Evolutionary conservation across 495 filamentous ascomycete genomes (phyloP).

Genomic region (Beverwykella pulmonaria): DNA sequence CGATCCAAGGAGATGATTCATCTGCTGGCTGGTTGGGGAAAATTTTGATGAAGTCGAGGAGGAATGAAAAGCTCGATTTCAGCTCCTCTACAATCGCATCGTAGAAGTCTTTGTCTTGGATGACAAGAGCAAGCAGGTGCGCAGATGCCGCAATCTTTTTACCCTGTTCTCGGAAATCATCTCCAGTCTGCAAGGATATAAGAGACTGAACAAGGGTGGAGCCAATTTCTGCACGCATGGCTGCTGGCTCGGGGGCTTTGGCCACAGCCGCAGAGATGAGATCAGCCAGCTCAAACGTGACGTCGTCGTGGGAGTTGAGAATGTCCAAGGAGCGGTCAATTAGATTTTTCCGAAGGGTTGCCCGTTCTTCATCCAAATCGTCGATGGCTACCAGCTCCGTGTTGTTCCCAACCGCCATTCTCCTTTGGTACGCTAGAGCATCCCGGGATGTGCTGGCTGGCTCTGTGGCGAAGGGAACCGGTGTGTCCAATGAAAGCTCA

Average conservation of each 20-base stretch:
- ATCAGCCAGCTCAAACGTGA: constrained; percentile 89
- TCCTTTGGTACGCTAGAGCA: constrained; percentile 16
- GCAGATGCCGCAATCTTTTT: constrained; percentile 92
- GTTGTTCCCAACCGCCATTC: constrained; percentile 35
- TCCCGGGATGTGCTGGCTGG: neutral
- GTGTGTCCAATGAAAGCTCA: neutral
- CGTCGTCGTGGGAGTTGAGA: constrained; percentile 79
- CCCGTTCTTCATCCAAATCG: constrained; percentile 78
- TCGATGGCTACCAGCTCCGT: constrained; percentile 66
- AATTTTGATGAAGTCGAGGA: constrained; percentile 80
- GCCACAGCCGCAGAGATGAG: constrained; percentile 76
- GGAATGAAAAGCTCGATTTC: constrained; percentile 72
- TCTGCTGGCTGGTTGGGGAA: constrained; percentile 66
- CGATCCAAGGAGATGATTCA: constrained; percentile 86
- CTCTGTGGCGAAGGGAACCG: neutral
- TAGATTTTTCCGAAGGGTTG: constrained; percentile 69
- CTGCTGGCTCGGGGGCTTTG: constrained; percentile 65
- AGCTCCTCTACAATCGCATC: constrained; percentile 72
- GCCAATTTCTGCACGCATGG: constrained; percentile 73
- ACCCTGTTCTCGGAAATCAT: constrained; percentile 67
- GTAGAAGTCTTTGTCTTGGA: constrained; percentile 83
- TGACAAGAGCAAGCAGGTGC: constrained; percentile 84
- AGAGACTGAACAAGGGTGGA: constrained; percentile 83
- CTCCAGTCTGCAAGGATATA: constrained; percentile 76
- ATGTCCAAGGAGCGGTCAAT: constrained; percentile 91